Evolutionary conservation across 805 yeast species (phyloP), one percentile per base, ranked within the genome.

Genomic region (Tetrapisispora pingtungensis): DNA sequence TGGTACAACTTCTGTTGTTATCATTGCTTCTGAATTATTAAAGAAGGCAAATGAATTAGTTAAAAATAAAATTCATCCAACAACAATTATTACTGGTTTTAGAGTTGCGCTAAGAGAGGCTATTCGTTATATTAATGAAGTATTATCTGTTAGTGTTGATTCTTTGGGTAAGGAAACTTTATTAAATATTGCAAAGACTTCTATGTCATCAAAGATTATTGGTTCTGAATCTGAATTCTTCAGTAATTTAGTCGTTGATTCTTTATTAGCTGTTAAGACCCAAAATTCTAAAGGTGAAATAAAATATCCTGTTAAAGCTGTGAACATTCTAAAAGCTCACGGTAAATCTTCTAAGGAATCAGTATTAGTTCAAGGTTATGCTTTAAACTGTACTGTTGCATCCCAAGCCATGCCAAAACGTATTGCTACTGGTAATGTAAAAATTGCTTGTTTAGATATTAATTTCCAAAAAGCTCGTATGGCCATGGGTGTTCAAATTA

Each of bases 401-500:
- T 84, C 96, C 13, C 97, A 90, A 67, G 97, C 97, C 15, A 94
- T 93, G 97, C 73, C 78, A 50, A 86, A 83, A 57, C 71, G 74
- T 42, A 45, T 60, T 48, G 51, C 48, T 33, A 64, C 62, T 28
- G 65, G 65, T 36, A 65, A 74, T 52, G 94, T 96, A 40, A 81
- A 80, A 55, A 84, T 88, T 54, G 97, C 97, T 3, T 79, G 87
- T 53, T 72, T 88, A 58, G 97, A 88, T 67, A 77, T 93, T 65
- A 90, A 94, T 67, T 71, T 93, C 60, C 98, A 94, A 64, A 90
- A 89, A 65, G 93, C 96, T 2, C 79, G 89, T 62, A 87, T 93
- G 96, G 96, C 97, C 35, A 80, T 93, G 80, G 99, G 99, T 44
- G 97, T 93, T 43, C 95, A 88, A 65, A 85, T 93, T 65, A 89